These are phyloP conservation scores for Chlamydomonas schloesseri DNA, from an alignment of 139 green algal genomes.

Conservation along the genomic window DNA sequence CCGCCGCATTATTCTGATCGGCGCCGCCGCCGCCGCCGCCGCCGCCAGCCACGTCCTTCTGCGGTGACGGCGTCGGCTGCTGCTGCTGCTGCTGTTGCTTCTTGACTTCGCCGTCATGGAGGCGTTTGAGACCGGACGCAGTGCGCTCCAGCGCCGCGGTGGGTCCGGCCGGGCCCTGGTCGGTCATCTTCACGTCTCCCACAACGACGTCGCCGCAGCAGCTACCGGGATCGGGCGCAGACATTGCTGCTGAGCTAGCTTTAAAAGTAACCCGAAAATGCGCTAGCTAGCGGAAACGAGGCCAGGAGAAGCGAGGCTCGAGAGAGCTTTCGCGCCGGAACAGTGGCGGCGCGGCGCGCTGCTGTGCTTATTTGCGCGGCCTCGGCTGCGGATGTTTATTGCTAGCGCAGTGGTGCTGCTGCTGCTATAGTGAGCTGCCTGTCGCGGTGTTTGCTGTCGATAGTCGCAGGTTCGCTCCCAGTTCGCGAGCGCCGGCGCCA, in stretches of 20 bases:
- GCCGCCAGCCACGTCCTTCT: conserved; percentile 67
- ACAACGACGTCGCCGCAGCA: neutral
- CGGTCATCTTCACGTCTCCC: conserved; percentile 9
- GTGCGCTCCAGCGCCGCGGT: conserved; percentile 3
- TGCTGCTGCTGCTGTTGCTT: conserved; percentile 54
- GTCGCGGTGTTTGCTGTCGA: too few relatives aligned
- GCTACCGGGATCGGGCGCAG: too few relatives aligned
- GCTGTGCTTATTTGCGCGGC: too few relatives aligned
- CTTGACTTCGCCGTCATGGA: conserved; percentile 29
- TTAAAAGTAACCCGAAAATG: too few relatives aligned
- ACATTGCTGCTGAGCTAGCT: neutral
- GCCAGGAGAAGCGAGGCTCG: neutral
- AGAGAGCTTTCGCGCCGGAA: too few relatives aligned
- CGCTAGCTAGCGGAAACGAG: neutral
- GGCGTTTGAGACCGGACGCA: conserved; percentile 17
- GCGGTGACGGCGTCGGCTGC: conserved; percentile 85
- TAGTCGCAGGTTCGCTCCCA: too few relatives aligned
- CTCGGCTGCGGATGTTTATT: too few relatives aligned
- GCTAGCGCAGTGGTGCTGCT: too few relatives aligned
- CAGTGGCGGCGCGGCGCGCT: too few relatives aligned
- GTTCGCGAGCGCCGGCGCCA: too few relatives aligned
- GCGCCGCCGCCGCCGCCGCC: neutral
- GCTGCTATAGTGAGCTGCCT: too few relatives aligned
- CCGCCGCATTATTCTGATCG: too few relatives aligned
- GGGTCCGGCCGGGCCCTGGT: neutral